Evolutionary conservation across 805 yeast genomes (phyloP).

Genomic region (Teunomyces lycoperdinae): DNA sequence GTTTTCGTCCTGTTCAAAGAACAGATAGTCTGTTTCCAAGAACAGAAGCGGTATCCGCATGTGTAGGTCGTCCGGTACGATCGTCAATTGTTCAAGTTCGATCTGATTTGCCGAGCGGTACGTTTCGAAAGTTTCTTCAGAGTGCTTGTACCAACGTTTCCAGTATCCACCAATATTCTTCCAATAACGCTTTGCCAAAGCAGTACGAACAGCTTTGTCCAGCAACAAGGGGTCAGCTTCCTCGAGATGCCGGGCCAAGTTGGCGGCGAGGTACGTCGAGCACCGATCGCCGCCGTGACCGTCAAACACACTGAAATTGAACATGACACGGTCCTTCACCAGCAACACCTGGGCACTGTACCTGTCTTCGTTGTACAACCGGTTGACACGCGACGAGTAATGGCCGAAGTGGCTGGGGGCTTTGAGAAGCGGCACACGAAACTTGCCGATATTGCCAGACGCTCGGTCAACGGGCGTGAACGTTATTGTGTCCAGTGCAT

Average conservation of each 20-base stretch:
- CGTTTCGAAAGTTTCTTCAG: slow-evolving; percentile 27
- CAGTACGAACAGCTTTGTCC: slow-evolving; percentile 24
- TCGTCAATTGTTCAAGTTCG: slow-evolving; percentile 14
- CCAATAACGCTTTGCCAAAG: slow-evolving; percentile 53
- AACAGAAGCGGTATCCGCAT: slow-evolving; percentile 63
- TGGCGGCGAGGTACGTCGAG: slow-evolving; percentile 53
- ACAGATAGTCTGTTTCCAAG: slow-evolving; percentile 63
- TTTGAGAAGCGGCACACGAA: slow-evolving; percentile 55
- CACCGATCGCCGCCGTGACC: slow-evolving; percentile 93
- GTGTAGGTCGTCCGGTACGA: slow-evolving; percentile 51
- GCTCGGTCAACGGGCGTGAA: slow-evolving; percentile 26
- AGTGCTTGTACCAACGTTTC: slow-evolving; percentile 65
- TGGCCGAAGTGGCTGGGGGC: slow-evolving; percentile 82
- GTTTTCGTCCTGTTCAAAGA: slow-evolving; percentile 38
- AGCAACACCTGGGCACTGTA: slow-evolving; percentile 63
- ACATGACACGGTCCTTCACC: slow-evolving; percentile 27
- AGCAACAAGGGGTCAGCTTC: slow-evolving; percentile 24
- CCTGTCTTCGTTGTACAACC: slow-evolving; percentile 79
- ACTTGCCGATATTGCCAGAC: slow-evolving; percentile 21
- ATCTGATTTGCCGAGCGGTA: slow-evolving; percentile 14
- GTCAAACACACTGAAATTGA: slow-evolving; percentile 78
- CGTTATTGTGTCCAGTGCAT: slow-evolving; percentile 20
- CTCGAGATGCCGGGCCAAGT: slow-evolving; percentile 56
- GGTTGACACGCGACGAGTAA: slow-evolving; percentile 67
- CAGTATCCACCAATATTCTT: slow-evolving; percentile 78